Evolutionary conservation across 495 filamentous ascomycete genomes (phyloP), one percentile per base, ranked within the genome.

Genomic region (Lepraria neglecta): DNA sequence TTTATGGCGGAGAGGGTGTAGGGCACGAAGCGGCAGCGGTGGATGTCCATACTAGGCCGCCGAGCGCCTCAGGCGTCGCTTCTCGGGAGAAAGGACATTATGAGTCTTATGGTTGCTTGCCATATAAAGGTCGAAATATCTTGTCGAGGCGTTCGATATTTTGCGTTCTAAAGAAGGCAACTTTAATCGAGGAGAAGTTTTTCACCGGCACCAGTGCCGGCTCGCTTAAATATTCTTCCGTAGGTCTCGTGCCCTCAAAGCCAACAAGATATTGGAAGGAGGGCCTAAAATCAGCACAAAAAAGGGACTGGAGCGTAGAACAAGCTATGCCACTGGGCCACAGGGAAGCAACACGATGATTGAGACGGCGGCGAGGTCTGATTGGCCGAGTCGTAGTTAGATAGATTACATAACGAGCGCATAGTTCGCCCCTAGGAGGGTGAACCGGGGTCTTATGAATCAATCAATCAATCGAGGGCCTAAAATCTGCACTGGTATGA

Each of bases 21-120:
- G n/a, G 88, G 87, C 47, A 99, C 87, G 76, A 97, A 99, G 67
- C 94, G 90, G 67, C 91, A 95, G 70, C 94, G 88, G 76, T 99
- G 95, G 68, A 97, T 87, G 76, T 97, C 94, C 90, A 99, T 96
- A 62, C 24, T 21, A 44, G 19, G 24, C 31, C 38, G 10, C 7
- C 4, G 1, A 10, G 14, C 14, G 7, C 21, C n/a, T 56, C 27
- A 42, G 12, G 35, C 12, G 12, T 10, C 10, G 9, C 21, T 35
- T 44, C 3, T 47, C 28, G 10, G 19, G 0, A 27, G 27, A n/a
- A 4, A 35, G 9, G 15, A 51, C 21, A 45, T 5, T 12, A 38
- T 38, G 6, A 38, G 7, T 38, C 35, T 35, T 38, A 6, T 38
- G 35, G 35, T 1, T 38, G 12, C 9, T 12, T 54, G 10, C 31